Evolutionary conservation across 441 rosid genomes (phyloP).

Genomic region (Metrosideros polymorpha): DNA sequence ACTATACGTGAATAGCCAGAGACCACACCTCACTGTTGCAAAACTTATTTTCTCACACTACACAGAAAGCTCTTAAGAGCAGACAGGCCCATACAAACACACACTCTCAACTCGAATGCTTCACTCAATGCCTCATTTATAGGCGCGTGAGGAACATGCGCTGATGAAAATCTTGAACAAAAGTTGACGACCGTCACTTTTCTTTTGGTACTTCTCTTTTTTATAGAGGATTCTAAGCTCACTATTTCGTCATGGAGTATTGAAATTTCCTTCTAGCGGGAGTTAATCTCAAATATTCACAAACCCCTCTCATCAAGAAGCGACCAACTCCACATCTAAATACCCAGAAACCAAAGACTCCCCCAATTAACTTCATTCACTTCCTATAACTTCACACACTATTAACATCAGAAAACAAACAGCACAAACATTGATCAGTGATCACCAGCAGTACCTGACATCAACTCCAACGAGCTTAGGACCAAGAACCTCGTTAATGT

Average conservation of each 20-base stretch:
- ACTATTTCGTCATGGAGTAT: not conserved
- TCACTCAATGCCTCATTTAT: not conserved
- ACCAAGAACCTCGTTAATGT: slow-evolving; percentile 59
- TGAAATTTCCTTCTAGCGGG: not conserved
- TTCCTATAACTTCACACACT: not conserved
- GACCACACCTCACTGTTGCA: not conserved
- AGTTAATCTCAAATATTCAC: not conserved
- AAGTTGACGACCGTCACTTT: not conserved
- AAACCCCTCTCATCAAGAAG: not conserved
- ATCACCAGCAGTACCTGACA: slow-evolving; percentile 46
- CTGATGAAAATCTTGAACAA: not conserved
- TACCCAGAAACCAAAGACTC: not conserved
- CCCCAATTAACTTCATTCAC: not conserved
- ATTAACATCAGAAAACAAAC: not conserved
- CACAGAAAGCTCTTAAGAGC: not conserved
- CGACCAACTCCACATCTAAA: not conserved
- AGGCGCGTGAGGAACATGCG: not conserved
- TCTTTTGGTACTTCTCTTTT: not conserved
- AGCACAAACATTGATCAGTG: not conserved
- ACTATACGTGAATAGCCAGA: not conserved
- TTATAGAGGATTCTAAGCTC: not conserved
- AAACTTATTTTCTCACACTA: not conserved
- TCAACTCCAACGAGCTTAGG: slow-evolving; percentile 85
- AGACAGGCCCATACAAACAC: not conserved
- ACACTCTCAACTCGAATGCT: not conserved